A percentile compares a stretch with the other conserved stretches of the same genome.
These are phyloP conservation scores for Meyerozyma smithsonii DNA, from an alignment of 1,139 yeast species.

Conservation along the genomic window DNA sequence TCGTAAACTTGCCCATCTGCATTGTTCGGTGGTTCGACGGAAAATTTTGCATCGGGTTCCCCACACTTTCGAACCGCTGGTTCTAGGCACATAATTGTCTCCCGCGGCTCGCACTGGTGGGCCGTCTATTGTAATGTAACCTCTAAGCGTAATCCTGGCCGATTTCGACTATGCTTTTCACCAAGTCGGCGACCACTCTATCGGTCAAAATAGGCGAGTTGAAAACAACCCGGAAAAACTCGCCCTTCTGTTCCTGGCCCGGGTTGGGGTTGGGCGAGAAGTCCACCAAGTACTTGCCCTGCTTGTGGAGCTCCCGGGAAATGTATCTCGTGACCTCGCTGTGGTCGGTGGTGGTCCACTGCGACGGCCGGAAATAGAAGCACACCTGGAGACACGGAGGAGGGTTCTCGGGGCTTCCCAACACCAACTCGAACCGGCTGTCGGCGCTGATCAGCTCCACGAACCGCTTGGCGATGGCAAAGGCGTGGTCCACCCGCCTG, in stretches of 20 bases:
- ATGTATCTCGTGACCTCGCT: conserved; percentile 61
- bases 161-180: conserved; percentile 24
- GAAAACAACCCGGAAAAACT: conserved; percentile 81
- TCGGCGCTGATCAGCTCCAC: conserved; percentile 35
- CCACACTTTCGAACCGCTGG: too few species aligned
- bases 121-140: too few species aligned
- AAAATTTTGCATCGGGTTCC: too few species aligned
- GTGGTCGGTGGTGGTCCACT: conserved; percentile 30
- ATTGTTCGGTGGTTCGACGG: too few species aligned
- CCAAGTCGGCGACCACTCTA: conserved; percentile 33
- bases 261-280: conserved; percentile 69
- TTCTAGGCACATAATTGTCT: too few species aligned
- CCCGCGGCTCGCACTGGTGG: too few species aligned
- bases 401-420: conserved; percentile 36
- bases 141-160: conserved; percentile 21
- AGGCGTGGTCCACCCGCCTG: conserved; percentile 68
- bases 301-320: conserved; percentile 55
- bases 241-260: conserved; percentile 49
- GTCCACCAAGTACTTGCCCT: conserved; percentile 69
- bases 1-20: background rate
- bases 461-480: conserved; percentile 56
- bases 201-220: conserved; percentile 62
- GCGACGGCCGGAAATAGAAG: conserved; percentile 60
- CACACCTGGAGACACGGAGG: conserved; percentile 86
- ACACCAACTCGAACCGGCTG: conserved; percentile 47